Conservation (phyloP, 2,329 filamentous ascomycete genomes). For the Boeremia exigua region DNA sequence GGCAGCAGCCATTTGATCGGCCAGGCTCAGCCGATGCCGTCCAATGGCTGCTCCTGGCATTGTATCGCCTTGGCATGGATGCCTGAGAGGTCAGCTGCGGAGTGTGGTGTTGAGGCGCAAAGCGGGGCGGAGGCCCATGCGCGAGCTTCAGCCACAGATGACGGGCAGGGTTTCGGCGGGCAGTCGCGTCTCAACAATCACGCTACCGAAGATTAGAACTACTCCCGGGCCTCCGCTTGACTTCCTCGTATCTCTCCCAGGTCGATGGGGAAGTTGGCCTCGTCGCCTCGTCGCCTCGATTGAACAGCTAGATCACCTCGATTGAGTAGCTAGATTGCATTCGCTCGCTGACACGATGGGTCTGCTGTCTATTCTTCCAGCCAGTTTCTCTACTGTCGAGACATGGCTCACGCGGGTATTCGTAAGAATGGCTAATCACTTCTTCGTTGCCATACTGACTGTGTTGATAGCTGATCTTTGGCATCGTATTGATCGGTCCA, state of each 20-base stretch:
- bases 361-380: constrained; percentile 69
- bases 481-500: constrained; percentile 65
- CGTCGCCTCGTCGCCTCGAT: no score
- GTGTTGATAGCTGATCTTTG: constrained; percentile 30
- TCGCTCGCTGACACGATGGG: constrained; percentile 56
- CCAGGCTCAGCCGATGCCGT: constrained; percentile 7
- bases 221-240: neutral
- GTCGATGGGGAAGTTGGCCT: neutral
- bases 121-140: constrained; percentile 7
- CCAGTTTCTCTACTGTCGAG: constrained; percentile 63
- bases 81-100: constrained; percentile 26
- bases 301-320: no score
- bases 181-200: constrained; percentile 4
- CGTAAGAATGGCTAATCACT: constrained; percentile 51
- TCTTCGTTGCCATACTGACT: neutral
- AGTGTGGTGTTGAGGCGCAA: constrained; percentile 19
- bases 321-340: no score
- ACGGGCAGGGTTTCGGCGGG: neutral
- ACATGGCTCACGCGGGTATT: constrained; percentile 68
- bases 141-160: constrained; percentile 24
- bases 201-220: neutral
- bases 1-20: constrained; percentile 17
- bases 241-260: neutral
- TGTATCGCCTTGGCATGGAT: constrained; percentile 13
- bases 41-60: constrained; percentile 16